Base-by-base conservation (phyloP, 2,329 filamentous ascomycete genomes). In the Microcyclospora pomicola region DNA sequence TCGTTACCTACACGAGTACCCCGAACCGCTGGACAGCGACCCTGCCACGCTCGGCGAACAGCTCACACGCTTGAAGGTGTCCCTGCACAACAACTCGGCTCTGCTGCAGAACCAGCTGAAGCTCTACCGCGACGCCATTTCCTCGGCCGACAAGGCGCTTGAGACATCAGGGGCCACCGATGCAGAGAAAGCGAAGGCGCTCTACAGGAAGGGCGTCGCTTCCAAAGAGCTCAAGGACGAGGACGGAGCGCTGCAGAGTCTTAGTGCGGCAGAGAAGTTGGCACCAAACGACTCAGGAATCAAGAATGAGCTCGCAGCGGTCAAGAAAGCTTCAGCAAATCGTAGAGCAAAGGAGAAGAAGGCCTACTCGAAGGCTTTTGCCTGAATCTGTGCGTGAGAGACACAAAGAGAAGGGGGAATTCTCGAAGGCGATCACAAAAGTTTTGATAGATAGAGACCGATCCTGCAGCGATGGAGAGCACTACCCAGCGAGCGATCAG, bases 361-460 rank as follows among this genome's bases (percentile, higher is more conserved):
- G 50, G 81, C 80, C 5, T 93, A 88, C 59, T 82, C 81, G 67
- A 96, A 93, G 67, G 91, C 92, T 64, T 96, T 96, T 58, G 60
- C 19, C 19, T 24, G 19, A 24, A 7, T 24, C 19, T 5, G 19
- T 24, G 19, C 19, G 19, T 24, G 19, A 24, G 4, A 24, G 7
- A 24, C 19, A 24, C 19, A 24, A 7, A 24, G 19, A 24, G n/a
- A n/a, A n/a, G 7, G 19, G 19, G 7, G 19, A 24, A 7, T 5
- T 24, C 19, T 24, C 7, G 7, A 24, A 24, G 19, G 19, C 4
- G 19, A 7, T 24, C 19, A 24, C 19, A 24, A 24, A 24, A 24
- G 19, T 24, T 24, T 7, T 24, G 19, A 7, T 24, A 4, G 19
- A 7, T 24, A 24, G 19, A 24, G 19, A 24, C 19, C 7, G 7